These are phyloP conservation scores for Beauveria medogensis DNA, from an alignment of 2,329 filamentous ascomycete species.

Conservation along the genomic window DNA sequence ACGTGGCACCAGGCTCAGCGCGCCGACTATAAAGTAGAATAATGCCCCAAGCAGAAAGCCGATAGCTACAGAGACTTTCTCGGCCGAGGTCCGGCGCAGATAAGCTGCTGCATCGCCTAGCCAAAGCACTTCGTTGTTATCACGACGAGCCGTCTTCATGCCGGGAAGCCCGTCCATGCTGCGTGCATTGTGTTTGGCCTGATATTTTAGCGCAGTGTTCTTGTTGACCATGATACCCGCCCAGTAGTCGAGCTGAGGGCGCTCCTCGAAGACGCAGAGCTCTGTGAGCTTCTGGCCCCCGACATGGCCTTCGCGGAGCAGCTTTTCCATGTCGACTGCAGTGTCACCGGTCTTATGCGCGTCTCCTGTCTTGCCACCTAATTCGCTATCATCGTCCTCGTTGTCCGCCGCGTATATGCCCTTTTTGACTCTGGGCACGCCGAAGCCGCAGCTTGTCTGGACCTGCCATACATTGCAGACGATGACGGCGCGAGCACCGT, in stretches of 20 bases:
- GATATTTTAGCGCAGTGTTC: constrained; percentile 46
- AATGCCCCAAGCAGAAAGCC: constrained; percentile 22
- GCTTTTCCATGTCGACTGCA: constrained; percentile 15
- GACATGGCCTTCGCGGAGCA: constrained; percentile 19
- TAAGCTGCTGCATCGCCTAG: constrained; percentile 29
- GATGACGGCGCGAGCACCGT: constrained; percentile 52
- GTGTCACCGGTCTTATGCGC: not conserved
- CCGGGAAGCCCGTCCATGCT: constrained; percentile 55
- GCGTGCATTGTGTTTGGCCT: constrained; percentile 42
- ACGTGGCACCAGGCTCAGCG: not conserved
- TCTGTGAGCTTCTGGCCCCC: constrained; percentile 23
- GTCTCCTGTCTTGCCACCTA: constrained; percentile 12
- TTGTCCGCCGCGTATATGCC: constrained; percentile 26
- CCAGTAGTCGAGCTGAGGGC: constrained; percentile 48
- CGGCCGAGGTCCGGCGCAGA: constrained; percentile 19
- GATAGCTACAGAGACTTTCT: constrained; percentile 24
- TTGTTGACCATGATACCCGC: constrained; percentile 39
- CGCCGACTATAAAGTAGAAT: constrained; percentile 8
- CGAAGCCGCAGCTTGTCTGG: constrained; percentile 60
- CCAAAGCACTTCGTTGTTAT: constrained; percentile 39
- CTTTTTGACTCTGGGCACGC: constrained; percentile 46
- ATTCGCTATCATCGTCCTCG: constrained; percentile 9
- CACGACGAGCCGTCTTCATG: constrained; percentile 42
- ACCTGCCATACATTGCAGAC: constrained; percentile 55
- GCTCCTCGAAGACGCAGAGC: constrained; percentile 39